Percentiles rank a stretch among this genome's conserved stretches.
These are phyloP conservation scores for Fusarium sulawesiense DNA, from an alignment of 2,329 filamentous ascomycete species.

Conservation along the genomic window DNA sequence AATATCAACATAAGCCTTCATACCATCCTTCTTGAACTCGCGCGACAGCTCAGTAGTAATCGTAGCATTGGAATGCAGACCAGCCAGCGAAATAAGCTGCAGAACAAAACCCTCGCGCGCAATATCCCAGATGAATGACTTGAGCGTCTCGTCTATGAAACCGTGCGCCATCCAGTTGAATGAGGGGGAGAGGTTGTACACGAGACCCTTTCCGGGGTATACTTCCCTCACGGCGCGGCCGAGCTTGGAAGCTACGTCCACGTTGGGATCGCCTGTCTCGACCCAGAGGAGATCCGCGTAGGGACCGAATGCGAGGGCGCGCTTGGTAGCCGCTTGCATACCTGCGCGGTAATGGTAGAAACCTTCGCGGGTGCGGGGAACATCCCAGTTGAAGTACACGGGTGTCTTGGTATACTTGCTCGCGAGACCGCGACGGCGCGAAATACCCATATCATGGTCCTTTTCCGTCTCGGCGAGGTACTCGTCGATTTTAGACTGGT, in stretches of 20 bases:
- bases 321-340: conserved; percentile 88
- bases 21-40: conserved; percentile 88
- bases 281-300: conserved; percentile 97
- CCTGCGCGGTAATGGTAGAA: conserved; percentile 92
- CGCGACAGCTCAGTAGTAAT: conserved; percentile 79
- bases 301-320: conserved; percentile 89
- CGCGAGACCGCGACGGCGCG: conserved; percentile 79
- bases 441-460: conserved; percentile 81
- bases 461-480: conserved; percentile 73
- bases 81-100: conserved; percentile 75
- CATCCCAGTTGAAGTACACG: conserved; percentile 89
- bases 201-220: conserved; percentile 84
- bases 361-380: conserved; percentile 91
- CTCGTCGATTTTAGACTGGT: conserved; percentile 71
- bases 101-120: conserved; percentile 84
- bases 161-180: conserved; percentile 99
- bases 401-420: conserved; percentile 72
- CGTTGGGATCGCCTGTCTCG: conserved; percentile 90
- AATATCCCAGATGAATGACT: conserved; percentile 96
- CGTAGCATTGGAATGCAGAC: conserved; percentile 73
- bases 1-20: conserved; percentile 96
- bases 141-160: conserved; percentile 83
- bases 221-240: conserved; percentile 77
- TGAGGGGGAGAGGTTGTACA: conserved; percentile 95
- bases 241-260: conserved; percentile 79